Conservation (phyloP, 2,329 filamentous ascomycete genomes). For the Cordyceps fumosorosea region DNA sequence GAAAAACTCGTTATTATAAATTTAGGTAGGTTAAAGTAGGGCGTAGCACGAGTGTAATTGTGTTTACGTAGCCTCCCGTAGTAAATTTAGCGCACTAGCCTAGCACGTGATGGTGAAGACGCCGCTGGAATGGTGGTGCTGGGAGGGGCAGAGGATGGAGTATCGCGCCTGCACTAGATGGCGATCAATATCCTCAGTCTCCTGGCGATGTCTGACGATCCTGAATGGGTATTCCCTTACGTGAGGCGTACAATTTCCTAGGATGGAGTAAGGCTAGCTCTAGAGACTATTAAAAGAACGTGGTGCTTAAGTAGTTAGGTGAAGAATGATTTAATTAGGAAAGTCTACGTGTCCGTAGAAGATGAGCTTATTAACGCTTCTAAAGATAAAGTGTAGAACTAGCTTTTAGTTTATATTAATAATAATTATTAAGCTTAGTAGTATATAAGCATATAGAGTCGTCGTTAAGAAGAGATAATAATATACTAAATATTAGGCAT, state of each 20-base stretch:
- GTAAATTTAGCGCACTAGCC: too few relatives aligned
- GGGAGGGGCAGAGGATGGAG: neutral
- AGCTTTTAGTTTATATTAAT: neutral
- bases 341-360: neutral
- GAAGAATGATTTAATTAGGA: neutral
- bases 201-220: neutral
- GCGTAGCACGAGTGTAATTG: too few relatives aligned
- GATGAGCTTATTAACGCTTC: neutral
- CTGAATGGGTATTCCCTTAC: conserved; percentile 10
- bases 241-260: neutral
- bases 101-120: neutral
- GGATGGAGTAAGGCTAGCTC: neutral
- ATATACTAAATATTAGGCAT: neutral
- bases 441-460: neutral
- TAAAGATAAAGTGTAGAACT: neutral
- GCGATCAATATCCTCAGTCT: neutral
- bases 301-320: neutral
- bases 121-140: neutral
- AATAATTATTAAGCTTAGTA: conserved; percentile 2
- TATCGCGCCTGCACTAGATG: neutral
- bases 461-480: neutral
- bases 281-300: neutral
- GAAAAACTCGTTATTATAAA: too few relatives aligned
- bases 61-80: too few relatives aligned
- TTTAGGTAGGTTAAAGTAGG: too few relatives aligned